Base-by-base conservation (phyloP, 2,329 filamentous ascomycete genomes). In the Falciphora oryzae region DNA sequence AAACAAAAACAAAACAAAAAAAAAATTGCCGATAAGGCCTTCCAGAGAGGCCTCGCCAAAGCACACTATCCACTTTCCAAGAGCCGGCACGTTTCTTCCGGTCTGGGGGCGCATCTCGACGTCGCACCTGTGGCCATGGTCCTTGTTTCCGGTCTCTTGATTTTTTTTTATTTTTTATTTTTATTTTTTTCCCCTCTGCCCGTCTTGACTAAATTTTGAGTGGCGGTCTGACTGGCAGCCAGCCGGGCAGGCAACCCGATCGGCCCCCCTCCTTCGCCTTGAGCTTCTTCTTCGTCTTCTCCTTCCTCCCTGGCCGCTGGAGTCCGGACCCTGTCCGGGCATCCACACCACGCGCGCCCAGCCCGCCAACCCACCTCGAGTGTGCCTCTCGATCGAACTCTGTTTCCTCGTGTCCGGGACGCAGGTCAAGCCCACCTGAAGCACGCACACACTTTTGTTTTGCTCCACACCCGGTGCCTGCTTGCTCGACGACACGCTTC, bases 321-420 rank as follows among this genome's bases (percentile, higher is more conserved):
- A 38, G 16, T 18, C 8, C n/a, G 44, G 44, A 25, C n/a, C 44
- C n/a, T n/a, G 22, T 25, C 18, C n/a, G 44, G 32, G 10, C 44
- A 53, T n/a, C 18, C 44, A n/a, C 44, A n/a, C 44, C 8, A 18
- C 44, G 44, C 8, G 44, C 7, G 22, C 22, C 63, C 64, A 65
- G 31, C 61, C 27, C 64, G 57, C 64, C 32, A 65, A 50, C 63
- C 57, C 32, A 22, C 58, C 29, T 38, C 57, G 59, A 50, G 31
- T 64, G 63, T 62, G 57, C 57, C 64, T 63, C 57, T 53, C 22
- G 44, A 53, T 53, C 44, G 16, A 22, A 5, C 38, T 16, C 38
- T 4, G 38, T 22, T 18, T 22, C 16, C 38, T 35, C 16, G 38
- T 18, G 18, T 16, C 16, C 38, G 18, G 18, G 38, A 50, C 38